Base-by-base conservation (phyloP, 176 grass and related monocot species). In the Oryza nivara region DNA sequence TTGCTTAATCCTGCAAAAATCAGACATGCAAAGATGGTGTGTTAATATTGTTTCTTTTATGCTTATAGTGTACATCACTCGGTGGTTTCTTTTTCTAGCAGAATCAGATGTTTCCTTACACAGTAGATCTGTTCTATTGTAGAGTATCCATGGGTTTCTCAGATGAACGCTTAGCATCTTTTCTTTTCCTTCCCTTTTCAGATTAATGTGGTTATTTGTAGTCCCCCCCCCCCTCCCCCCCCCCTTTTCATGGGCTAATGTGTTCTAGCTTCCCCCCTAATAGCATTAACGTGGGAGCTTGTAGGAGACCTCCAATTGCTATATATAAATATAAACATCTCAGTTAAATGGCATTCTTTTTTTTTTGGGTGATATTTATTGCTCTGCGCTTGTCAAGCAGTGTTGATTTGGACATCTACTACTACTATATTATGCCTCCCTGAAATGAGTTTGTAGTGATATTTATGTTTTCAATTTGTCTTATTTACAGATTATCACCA, bases 401-500 rank as follows among this genome's bases (percentile, higher is more conserved):
- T 28, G 65, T 82, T 20, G 1, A 44, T 61, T 64, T 38, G 1
- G 22, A 3, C 36, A 68, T 9, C 35, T 72, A 46, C 49, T 82
- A 51, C 66, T 35, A 52, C 17, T 30, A 70, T 67, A 51, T 64
- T 26, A 45, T 76, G 26, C 40, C 20, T 85, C 16, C 16, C 17
- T 84, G 44, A 64, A 82, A 28, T 9, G 35, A 82, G 16, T 68
- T 49, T 67, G 43, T 65, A 65, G 16, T 82, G 44, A 43, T 83
- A 41, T 74, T 80, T 41, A 68, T 68, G 16, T 48, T 11, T 85
- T 78, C 78, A 26, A 7, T 52, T 87, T 79, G 32, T 87, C 49
- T 46, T 78, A 34, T 90, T 77, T 84, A 22, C 78, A 98, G 96
- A 88, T 98, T 84, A 95, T 98, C 64, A 82, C 90, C 52, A 89